These are phyloP conservation scores for Metschnikowia baotianmanensis DNA, from an alignment of 805 yeast species.

Conservation along the genomic window DNA sequence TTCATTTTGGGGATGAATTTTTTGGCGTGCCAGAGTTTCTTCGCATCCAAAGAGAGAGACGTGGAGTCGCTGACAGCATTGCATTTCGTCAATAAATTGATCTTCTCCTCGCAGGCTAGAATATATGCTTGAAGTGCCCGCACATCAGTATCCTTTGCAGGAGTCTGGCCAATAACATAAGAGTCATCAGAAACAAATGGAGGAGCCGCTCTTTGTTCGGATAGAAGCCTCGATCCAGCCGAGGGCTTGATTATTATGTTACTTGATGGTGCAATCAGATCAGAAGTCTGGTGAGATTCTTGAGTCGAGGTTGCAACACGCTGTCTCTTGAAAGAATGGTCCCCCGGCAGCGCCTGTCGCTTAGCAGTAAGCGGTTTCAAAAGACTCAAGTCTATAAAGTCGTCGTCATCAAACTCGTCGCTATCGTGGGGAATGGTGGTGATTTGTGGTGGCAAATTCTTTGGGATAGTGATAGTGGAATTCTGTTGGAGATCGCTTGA, in stretches of 20 bases:
- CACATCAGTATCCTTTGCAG: conserved; percentile 9
- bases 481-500: background rate
- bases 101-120: conserved; percentile 26
- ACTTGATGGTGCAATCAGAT: background rate
- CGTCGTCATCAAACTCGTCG: conserved; percentile 4
- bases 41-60: conserved; percentile 37
- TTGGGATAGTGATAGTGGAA: background rate
- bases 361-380: conserved; percentile 6
- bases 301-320: conserved; percentile 9
- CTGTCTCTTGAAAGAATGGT: conserved; percentile 1
- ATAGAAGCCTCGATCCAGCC: conserved; percentile 6
- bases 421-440: background rate
- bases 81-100: conserved; percentile 28
- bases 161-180: background rate
- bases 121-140: conserved; percentile 23
- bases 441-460: background rate
- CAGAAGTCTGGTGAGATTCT: background rate
- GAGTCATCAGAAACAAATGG: background rate
- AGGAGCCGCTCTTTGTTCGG: background rate
- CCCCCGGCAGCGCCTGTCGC: conserved; percentile 2
- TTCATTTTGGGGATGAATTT: conserved; percentile 27
- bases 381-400: conserved; percentile 13
- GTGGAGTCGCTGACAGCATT: conserved; percentile 35
- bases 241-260: conserved; percentile 1
- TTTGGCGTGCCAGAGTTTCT: conserved; percentile 25